phyloP scores from a whole-genome alignment of 2,329 filamentous ascomycete species.

The Claviceps maximensis region DNA sequence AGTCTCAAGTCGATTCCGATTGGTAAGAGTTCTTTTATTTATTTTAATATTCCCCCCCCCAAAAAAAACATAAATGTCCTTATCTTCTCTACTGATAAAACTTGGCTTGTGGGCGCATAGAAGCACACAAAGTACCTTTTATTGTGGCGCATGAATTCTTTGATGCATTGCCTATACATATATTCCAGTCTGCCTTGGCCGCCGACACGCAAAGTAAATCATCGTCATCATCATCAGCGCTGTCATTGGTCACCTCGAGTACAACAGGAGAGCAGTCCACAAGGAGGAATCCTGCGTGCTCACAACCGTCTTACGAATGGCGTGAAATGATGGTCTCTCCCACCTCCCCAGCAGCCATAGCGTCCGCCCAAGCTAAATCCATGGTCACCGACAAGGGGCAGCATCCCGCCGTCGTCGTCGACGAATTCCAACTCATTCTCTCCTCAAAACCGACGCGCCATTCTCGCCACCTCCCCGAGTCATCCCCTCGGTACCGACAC shows the following conservation, averaged over 20 bases:
- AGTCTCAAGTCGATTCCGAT: slow-evolving; percentile 72
- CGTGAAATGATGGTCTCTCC: slow-evolving; percentile 69
- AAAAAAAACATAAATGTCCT: too few species aligned
- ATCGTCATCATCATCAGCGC: slow-evolving; percentile 13
- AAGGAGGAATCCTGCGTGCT: neutral
- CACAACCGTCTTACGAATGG: slow-evolving; percentile 43
- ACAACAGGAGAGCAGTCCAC: neutral
- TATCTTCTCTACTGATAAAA: neutral
- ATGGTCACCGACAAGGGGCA: slow-evolving; percentile 30
- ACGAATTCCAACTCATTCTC: slow-evolving; percentile 80
- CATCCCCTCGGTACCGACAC: slow-evolving; percentile 63
- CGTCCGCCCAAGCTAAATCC: slow-evolving; percentile 40
- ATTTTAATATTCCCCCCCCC: too few species aligned
- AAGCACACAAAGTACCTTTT: slow-evolving; percentile 64
- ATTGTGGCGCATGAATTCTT: slow-evolving; percentile 98
- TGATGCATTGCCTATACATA: slow-evolving; percentile 90
- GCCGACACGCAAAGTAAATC: slow-evolving; percentile 6
- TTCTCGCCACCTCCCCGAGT: slow-evolving; percentile 71
- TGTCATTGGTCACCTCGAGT: slow-evolving; percentile 9
- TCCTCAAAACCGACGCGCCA: slow-evolving; percentile 67
- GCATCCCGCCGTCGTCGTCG: slow-evolving; percentile 32
- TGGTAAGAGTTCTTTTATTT: slow-evolving; percentile 33
- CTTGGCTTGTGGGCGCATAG: slow-evolving; percentile 21
- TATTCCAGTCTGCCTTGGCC: slow-evolving; percentile 63
- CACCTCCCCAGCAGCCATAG: slow-evolving; percentile 41